A percentile compares a stretch with the other conserved stretches of the same genome.
Evolutionary conservation across 2,329 filamentous ascomycete genomes (phyloP).

Genomic region (Macroventuria anomochaeta): DNA sequence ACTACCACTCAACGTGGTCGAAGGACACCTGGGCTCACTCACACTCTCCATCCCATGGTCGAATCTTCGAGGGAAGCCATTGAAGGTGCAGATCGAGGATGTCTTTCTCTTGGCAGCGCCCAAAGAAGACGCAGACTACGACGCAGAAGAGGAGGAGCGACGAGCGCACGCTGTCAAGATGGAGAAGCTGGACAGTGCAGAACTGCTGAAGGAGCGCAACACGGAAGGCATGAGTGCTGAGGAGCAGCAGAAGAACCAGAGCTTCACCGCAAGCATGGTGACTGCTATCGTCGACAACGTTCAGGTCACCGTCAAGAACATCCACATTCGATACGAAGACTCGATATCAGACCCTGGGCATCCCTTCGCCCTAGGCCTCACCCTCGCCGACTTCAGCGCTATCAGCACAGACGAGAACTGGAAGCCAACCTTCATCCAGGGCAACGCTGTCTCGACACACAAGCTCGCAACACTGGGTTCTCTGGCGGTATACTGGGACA

Average conservation of each 20-base stretch:
- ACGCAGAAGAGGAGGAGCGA: constrained; percentile 88
- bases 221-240: constrained; percentile 93
- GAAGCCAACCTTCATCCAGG: constrained; percentile 95
- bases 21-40: constrained; percentile 90
- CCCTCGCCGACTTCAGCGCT: constrained; percentile 94
- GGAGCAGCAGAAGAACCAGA: constrained; percentile 97
- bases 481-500: constrained; percentile 97
- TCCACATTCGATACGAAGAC: constrained; percentile 97
- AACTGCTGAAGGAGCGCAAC: constrained; percentile 89
- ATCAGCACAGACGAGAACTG: constrained; percentile 94
- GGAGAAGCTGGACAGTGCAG: constrained; percentile 96
- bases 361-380: constrained; percentile 91
- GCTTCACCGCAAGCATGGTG: constrained; percentile 91
- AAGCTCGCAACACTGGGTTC: constrained; percentile 92
- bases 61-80: constrained; percentile 90
- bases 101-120: constrained; percentile 94
- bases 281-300: constrained; percentile 99
- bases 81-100: constrained; percentile 95
- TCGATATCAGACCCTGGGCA: constrained; percentile 93
- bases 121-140: constrained; percentile 92
- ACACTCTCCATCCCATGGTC: constrained; percentile 97
- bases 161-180: constrained; percentile 93
- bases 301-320: constrained; percentile 97
- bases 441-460: constrained; percentile 81
- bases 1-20: constrained; percentile 93